phyloP scores from a whole-genome alignment of 352 stramenopile species.

The Peronospora destructor region DNA sequence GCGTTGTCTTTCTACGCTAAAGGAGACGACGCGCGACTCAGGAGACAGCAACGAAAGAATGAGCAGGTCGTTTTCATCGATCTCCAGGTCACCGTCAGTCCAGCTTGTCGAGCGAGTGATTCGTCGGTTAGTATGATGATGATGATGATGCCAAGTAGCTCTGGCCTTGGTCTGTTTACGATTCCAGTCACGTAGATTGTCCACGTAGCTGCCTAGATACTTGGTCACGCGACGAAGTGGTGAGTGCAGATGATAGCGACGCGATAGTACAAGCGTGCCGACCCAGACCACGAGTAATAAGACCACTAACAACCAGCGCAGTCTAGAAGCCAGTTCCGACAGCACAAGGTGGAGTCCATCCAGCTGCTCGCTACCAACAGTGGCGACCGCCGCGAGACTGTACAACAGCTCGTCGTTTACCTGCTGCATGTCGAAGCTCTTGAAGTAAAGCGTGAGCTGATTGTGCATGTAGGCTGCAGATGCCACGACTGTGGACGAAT shows the following conservation, averaged over 20 bases:
- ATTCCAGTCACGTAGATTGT: slow-evolving; percentile 22
- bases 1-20: slow-evolving; percentile 6
- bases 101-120: slow-evolving; percentile 14
- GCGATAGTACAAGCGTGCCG: slow-evolving; percentile 38
- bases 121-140: slow-evolving; percentile 6
- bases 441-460: slow-evolving; percentile 40
- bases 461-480: slow-evolving; percentile 66
- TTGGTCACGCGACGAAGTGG: slow-evolving; percentile 34
- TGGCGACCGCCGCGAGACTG: slow-evolving; percentile 23
- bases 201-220: slow-evolving; percentile 14
- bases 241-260: slow-evolving; percentile 40
- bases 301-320: slow-evolving; percentile 42
- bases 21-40: slow-evolving; percentile 30
- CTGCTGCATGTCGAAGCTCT: slow-evolving; percentile 27
- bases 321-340: slow-evolving; percentile 25
- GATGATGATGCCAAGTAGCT: slow-evolving; percentile 5
- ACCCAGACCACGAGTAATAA: slow-evolving; percentile 40
- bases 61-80: slow-evolving; percentile 66
- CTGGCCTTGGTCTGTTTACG: slow-evolving; percentile 8
- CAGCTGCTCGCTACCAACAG: slow-evolving; percentile 25
- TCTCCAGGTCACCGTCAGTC: slow-evolving; percentile 35
- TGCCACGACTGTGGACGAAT: slow-evolving; percentile 57
- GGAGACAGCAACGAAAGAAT: slow-evolving; percentile 66
- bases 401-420: slow-evolving; percentile 34
- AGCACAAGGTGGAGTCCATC: slow-evolving; percentile 31